Evolutionary conservation across 2,329 filamentous ascomycete genomes (phyloP), one percentile per base, ranked within the genome.

Genomic region (Trichoderma sp.): DNA sequence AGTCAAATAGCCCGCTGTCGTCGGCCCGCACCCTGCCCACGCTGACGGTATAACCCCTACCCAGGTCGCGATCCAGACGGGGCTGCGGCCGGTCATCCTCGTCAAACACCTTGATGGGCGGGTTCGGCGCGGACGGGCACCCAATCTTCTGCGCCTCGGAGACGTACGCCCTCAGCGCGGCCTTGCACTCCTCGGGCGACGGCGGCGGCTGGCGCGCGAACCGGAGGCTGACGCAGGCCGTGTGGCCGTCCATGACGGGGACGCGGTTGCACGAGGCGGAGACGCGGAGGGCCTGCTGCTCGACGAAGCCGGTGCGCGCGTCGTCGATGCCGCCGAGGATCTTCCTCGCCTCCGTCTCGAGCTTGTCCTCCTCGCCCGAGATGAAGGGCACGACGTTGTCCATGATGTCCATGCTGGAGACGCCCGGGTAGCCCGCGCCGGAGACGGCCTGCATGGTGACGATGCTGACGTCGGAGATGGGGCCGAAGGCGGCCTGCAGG

Each of bases 1-100:
- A 85, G 75, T 98, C 95, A 73, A 97, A 97, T 69, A 97, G 90
- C 21, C 91, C 92, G 68, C 89, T 90, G 71, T 92, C 90, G 72
- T 97, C 93, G 76, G 94, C 89, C 54, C 95, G 82, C 30, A 97
- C 86, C 28, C 94, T 86, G 7, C 94, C 94, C 21, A 98, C 93
- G 72, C 90, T 95, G 45, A 97, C 92, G 3, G 93, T 91, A 75
- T 97, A 98, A 0, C 95, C 94, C 59, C 87, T 85, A 67, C 91
- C 88, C 28, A 93, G 85, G 70, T 98, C 90, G 65, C 94, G 87
- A 76, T 98, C 95, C 52, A 63, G 21, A n/a, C 60, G 60, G 17
- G 58, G 58, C 50, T 61, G 58, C 50, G 58, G 58, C 50, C 58
- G 58, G 50, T 61, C 50, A 5, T 43, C 45, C 58, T 61, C 58